Evolutionary conservation across 2,329 filamentous ascomycete genomes (phyloP).

Genomic region (Colletotrichum noveboracense): DNA sequence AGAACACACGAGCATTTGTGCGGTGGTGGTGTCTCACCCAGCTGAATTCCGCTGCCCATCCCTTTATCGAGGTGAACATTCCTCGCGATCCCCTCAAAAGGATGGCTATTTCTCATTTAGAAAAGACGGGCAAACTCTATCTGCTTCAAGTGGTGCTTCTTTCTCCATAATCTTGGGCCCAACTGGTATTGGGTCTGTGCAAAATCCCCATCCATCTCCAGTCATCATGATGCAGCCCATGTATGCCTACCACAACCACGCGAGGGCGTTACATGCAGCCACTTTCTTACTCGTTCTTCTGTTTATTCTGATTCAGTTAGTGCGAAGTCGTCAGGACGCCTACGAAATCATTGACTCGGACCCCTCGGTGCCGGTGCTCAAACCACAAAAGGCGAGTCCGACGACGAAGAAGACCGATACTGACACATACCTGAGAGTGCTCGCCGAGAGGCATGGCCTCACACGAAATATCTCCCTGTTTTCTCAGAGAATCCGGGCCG

Average conservation of each 20-base stretch:
- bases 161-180: not conserved
- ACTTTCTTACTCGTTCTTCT: conserved; percentile 15
- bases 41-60: conserved; percentile 11
- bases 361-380: conserved; percentile 10
- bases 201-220: not conserved
- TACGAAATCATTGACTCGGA: conserved; percentile 8
- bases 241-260: conserved; percentile 6
- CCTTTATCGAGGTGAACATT: conserved; percentile 15
- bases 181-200: not conserved
- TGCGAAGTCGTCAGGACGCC: conserved; percentile 1
- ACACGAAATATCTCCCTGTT: conserved; percentile 4
- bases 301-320: conserved; percentile 6
- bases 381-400: not conserved
- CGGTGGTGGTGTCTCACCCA: not conserved
- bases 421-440: not conserved
- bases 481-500: not conserved
- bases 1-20: not conserved
- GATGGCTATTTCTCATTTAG: not conserved
- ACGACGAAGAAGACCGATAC: not conserved
- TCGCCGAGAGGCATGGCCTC: conserved; percentile 10
- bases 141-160: not conserved
- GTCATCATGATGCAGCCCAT: conserved; percentile 2
- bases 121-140: not conserved
- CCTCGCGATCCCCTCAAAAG: conserved; percentile 14
- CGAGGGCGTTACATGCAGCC: conserved; percentile 12